These are phyloP conservation scores for Magnaporthales sp. DNA, from an alignment of 2,329 filamentous ascomycete genomes.

Conservation along the genomic window DNA sequence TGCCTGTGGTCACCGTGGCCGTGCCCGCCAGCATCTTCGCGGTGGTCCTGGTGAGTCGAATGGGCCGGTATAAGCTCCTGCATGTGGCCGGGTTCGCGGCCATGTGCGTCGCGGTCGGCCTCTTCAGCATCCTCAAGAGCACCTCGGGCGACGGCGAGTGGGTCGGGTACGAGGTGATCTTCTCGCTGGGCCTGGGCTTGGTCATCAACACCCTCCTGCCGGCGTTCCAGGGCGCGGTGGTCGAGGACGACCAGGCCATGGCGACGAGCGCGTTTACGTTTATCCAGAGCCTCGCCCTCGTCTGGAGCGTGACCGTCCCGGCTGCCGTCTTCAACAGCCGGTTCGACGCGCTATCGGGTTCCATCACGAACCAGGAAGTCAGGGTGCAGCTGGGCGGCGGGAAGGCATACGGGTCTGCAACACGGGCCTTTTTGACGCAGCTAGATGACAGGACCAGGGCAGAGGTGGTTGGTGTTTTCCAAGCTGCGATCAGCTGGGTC, in stretches of 20 bases:
- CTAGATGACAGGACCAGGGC: constrained; percentile 7
- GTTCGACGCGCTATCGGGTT: constrained; percentile 9
- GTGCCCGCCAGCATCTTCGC: constrained; percentile 13
- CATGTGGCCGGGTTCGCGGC: constrained; percentile 26
- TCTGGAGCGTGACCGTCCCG: constrained; percentile 36
- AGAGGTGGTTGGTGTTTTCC: constrained; percentile 15
- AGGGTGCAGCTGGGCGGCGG: constrained; percentile 12
- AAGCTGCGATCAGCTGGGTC: constrained; percentile 6
- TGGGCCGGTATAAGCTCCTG: constrained; percentile 22
- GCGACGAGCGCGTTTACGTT: constrained; percentile 34
- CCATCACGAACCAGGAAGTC: constrained; percentile 11
- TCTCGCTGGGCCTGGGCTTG: constrained; percentile 27
- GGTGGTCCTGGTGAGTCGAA: constrained; percentile 12
- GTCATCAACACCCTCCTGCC: constrained; percentile 32
- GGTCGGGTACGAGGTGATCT: constrained; percentile 21
- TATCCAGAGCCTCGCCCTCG: constrained; percentile 34
- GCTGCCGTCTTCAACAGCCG: constrained; percentile 27
- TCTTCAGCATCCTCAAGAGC: constrained; percentile 16
- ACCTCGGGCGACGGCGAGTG: constrained; percentile 7
- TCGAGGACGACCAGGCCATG: constrained; percentile 25
- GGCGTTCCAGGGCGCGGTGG: constrained; percentile 29
- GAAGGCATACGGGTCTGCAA: constrained; percentile 17
- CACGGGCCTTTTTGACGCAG: constrained; percentile 11
- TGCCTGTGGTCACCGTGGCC: constrained; percentile 16
- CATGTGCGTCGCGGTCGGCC: constrained; percentile 18